These are phyloP conservation scores for Saccharata proteae DNA, from an alignment of 2,329 filamentous ascomycete species.

Conservation along the genomic window DNA sequence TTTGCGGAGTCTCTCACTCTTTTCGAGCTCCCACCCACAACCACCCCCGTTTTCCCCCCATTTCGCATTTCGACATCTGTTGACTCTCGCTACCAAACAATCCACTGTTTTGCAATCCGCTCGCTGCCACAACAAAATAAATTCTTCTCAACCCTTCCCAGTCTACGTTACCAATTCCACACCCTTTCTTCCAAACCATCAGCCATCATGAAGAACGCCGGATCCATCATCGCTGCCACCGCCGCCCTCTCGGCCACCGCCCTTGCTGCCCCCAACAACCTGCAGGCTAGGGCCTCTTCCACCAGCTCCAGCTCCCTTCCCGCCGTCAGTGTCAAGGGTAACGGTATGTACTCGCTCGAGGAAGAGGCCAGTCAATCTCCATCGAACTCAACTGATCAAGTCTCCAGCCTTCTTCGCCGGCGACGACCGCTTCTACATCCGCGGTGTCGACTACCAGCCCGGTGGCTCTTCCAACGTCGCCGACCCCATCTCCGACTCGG, in stretches of 20 bases:
- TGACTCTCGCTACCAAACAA: neutral
- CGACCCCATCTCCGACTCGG: conserved; percentile 65
- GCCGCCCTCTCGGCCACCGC: conserved; percentile 35
- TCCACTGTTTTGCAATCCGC: conserved; percentile 2
- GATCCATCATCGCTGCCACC: conserved; percentile 33
- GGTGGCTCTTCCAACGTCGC: conserved; percentile 48
- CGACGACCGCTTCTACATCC: conserved; percentile 47
- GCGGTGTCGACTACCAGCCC: conserved; percentile 54
- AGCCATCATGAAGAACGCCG: conserved; percentile 41
- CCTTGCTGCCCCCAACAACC: conserved; percentile 29
- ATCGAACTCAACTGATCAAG: conserved; percentile 14
- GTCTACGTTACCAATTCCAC: neutral
- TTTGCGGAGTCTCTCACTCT: conserved; percentile 9
- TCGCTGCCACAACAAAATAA: conserved; percentile 3
- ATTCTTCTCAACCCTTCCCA: neutral
- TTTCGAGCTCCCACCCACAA: conserved; percentile 8
- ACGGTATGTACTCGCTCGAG: too few relatives aligned
- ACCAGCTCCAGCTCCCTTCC: conserved; percentile 34
- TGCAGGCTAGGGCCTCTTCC: conserved; percentile 22
- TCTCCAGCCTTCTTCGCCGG: conserved; percentile 57
- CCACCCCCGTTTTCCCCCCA: too few relatives aligned
- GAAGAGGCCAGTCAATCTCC: neutral
- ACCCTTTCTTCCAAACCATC: neutral
- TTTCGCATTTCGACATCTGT: too few relatives aligned
- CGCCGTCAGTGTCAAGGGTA: conserved; percentile 50